Percentiles rank a stretch among this genome's conserved stretches.
Conservation (phyloP, 1,284 basidiomycete genomes). For the Macrocystidia cucumis region DNA sequence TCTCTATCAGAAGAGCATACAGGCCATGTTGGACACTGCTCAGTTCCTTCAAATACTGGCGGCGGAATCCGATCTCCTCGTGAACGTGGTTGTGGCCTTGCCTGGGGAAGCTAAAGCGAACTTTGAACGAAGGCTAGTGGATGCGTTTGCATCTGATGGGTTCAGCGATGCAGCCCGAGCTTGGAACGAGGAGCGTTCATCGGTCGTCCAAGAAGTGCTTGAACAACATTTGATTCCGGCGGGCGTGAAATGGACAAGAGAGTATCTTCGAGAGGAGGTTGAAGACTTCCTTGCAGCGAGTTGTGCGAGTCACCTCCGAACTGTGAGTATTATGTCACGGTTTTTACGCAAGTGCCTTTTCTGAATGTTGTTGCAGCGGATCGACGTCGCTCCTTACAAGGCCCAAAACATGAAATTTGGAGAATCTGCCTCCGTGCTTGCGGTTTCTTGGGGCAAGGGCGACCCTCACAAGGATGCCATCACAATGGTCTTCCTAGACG, state of each 20-base stretch:
- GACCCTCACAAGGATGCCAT: constrained; percentile 90
- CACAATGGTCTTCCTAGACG: constrained; percentile 80
- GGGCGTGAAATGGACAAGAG: constrained; percentile 82
- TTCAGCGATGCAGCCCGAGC: constrained; percentile 79
- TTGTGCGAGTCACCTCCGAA: constrained; percentile 64
- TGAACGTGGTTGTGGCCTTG: constrained; percentile 72
- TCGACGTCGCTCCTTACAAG: constrained; percentile 71
- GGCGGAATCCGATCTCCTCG: constrained; percentile 85
- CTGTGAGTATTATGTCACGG: constrained; percentile 43
- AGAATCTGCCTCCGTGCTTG: constrained; percentile 80
- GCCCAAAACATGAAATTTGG: constrained; percentile 57
- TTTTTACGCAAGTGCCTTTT: constrained; percentile 8
- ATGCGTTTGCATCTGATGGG: constrained; percentile 82
- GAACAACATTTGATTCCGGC: constrained; percentile 77
- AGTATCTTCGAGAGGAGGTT: constrained; percentile 86
- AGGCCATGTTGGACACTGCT: constrained; percentile 62
- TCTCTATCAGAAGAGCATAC: constrained; percentile 74
- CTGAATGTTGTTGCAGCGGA: constrained; percentile 36
- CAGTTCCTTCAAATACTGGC: constrained; percentile 91
- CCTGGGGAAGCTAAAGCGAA: constrained; percentile 52
- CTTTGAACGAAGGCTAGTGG: constrained; percentile 70
- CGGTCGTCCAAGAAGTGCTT: constrained; percentile 74
- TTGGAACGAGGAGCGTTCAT: constrained; percentile 90
- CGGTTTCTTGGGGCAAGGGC: constrained; percentile 92
- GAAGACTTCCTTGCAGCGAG: constrained; percentile 75